These are phyloP conservation scores for Tolypocladium amazonense DNA, from an alignment of 2,329 filamentous ascomycete species.

Conservation along the genomic window DNA sequence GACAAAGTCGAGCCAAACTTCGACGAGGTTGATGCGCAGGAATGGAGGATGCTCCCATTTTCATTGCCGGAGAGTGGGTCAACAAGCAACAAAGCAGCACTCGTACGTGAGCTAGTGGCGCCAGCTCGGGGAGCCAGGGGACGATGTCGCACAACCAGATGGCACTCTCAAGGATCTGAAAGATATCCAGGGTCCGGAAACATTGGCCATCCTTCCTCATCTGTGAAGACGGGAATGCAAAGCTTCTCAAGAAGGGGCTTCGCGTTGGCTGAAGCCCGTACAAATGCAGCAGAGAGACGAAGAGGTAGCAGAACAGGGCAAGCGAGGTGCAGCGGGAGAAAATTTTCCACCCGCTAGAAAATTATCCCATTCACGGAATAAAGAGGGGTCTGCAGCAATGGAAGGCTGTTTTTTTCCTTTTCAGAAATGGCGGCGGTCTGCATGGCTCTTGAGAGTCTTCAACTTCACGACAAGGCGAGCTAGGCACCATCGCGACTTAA, in stretches of 20 bases:
- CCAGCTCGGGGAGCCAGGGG: neutral
- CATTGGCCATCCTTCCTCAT: neutral
- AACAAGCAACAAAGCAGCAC: neutral
- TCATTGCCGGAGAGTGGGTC: neutral
- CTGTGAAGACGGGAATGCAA: neutral
- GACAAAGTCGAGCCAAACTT: neutral
- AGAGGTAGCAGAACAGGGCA: neutral
- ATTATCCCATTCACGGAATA: no score
- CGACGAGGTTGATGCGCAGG: neutral
- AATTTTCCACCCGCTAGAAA: no score
- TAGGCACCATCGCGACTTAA: no score
- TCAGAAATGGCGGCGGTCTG: no score
- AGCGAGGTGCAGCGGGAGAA: neutral
- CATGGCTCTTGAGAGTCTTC: no score
- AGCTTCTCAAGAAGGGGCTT: neutral
- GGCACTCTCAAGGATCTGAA: neutral
- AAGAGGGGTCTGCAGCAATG: no score
- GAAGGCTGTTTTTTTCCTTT: no score
- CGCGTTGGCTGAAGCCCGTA: neutral
- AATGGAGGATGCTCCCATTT: neutral
- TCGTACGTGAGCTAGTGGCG: neutral
- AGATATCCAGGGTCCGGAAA: neutral
- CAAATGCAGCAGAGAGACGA: neutral
- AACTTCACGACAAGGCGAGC: no score
- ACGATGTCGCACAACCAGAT: neutral